phyloP scores from a whole-genome alignment of 768 basidiomycete genomes.

The Mycena rosella region DNA sequence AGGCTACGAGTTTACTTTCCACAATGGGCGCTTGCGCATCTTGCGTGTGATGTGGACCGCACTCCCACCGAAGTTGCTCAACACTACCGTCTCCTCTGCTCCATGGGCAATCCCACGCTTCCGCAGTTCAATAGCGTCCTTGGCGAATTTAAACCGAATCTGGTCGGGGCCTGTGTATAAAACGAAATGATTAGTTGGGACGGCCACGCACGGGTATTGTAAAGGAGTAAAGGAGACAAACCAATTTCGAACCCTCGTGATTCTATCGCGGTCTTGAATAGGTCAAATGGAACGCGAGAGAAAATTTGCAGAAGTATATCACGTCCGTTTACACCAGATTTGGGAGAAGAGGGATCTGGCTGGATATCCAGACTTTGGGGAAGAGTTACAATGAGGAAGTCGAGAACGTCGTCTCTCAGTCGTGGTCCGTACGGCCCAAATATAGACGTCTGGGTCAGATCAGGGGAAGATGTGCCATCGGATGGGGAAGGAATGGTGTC shows the following conservation, averaged over 20 bases:
- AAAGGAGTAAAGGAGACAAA: constrained; percentile 51
- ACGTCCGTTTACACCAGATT: constrained; percentile 64
- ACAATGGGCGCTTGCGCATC: constrained; percentile 85
- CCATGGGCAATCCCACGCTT: constrained; percentile 84
- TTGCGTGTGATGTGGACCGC: constrained; percentile 92
- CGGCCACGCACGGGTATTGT: constrained; percentile 28
- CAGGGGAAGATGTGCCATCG: constrained; percentile 67
- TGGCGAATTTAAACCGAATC: constrained; percentile 91
- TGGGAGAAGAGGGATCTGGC: constrained; percentile 52
- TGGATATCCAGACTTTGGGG: constrained; percentile 74
- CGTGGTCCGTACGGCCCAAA: constrained; percentile 84
- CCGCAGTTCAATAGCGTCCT: constrained; percentile 86
- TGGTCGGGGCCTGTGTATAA: constrained; percentile 78
- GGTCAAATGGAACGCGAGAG: constrained; percentile 86
- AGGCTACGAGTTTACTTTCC: constrained; percentile 80
- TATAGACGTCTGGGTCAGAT: constrained; percentile 65
- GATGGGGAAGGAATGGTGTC: constrained; percentile 64
- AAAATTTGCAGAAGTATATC: constrained; percentile 82
- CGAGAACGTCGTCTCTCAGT: constrained; percentile 81
- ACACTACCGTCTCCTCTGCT: constrained; percentile 91
- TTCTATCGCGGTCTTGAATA: constrained; percentile 87
- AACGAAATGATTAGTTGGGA: constrained; percentile 33
- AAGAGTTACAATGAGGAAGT: constrained; percentile 81
- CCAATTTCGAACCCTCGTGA: constrained; percentile 86
- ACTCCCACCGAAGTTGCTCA: constrained; percentile 75